Conservation (phyloP, 805 yeast species). For the Candida pseudoglaebosa region DNA sequence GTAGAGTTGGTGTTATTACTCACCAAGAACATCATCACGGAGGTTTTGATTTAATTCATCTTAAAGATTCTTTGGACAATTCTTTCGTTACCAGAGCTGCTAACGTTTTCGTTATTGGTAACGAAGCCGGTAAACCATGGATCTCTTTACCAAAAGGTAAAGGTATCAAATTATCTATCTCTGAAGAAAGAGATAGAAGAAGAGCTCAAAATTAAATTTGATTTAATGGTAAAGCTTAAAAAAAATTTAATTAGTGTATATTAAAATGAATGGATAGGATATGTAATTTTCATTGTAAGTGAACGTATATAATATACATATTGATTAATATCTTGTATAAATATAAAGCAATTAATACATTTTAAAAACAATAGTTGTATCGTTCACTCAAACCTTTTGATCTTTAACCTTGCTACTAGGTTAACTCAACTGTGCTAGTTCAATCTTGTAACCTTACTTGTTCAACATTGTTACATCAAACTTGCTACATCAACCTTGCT, state of each 20-base stretch:
- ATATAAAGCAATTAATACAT: no score
- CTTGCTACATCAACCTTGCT: no score
- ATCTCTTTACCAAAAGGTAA: slow-evolving; percentile 43
- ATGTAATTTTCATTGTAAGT: no score
- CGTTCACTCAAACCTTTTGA: no score
- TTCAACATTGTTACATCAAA: no score
- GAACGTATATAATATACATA: no score
- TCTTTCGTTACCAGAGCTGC: slow-evolving; percentile 39
- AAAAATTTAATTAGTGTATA: neutral
- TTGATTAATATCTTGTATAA: neutral
- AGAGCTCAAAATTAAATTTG: slow-evolving; percentile 28
- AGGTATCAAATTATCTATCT: slow-evolving; percentile 39
- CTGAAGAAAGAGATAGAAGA: slow-evolving; percentile 44
- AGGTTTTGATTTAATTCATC: slow-evolving; percentile 40
- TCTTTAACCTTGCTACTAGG: no score
- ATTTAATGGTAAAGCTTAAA: slow-evolving; percentile 5
- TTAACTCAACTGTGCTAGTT: no score
- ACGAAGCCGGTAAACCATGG: slow-evolving; percentile 38
- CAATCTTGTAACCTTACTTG: no score
- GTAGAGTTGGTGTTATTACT: slow-evolving; percentile 39
- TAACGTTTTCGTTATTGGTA: slow-evolving; percentile 39
- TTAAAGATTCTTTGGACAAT: slow-evolving; percentile 38
- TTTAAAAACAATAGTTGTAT: no score
- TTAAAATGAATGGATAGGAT: no score
- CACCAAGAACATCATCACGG: slow-evolving; percentile 42